Conservation (phyloP, 2,329 filamentous ascomycete genomes). For the Calonectria pteridis region DNA sequence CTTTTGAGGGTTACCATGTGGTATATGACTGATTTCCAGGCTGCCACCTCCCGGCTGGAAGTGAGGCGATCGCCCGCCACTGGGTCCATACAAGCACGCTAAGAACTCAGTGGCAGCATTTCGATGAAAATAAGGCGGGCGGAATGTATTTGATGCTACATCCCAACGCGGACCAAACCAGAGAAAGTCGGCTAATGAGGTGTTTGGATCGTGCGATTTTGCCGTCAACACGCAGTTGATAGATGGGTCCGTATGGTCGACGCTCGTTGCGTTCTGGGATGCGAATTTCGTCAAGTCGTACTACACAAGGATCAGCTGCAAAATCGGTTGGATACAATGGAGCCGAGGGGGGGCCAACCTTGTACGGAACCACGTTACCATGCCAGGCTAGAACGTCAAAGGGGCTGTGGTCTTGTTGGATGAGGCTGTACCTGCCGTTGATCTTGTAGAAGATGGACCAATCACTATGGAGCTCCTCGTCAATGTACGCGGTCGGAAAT, state of each 20-base stretch:
- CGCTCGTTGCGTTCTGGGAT: too few species aligned
- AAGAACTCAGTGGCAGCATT: conserved; percentile 69
- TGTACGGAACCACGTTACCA: conserved; percentile 72
- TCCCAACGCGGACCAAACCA: conserved; percentile 76
- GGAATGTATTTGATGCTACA: conserved; percentile 70
- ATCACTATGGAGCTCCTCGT: too few species aligned
- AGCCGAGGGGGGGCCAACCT: conserved; percentile 37
- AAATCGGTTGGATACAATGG: too few species aligned
- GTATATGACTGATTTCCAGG: not conserved
- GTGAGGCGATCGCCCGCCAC: conserved; percentile 35
- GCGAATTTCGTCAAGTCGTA: too few species aligned
- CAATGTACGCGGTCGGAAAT: too few species aligned
- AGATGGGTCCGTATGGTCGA: conserved; percentile 72
- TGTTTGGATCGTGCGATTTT: conserved; percentile 65
- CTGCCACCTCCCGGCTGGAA: conserved; percentile 19
- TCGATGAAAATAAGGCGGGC: conserved; percentile 74
- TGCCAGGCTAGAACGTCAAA: conserved; percentile 81
- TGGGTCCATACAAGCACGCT: conserved; percentile 58
- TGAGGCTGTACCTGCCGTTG: conserved; percentile 69
- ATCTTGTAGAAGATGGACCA: conserved; percentile 73
- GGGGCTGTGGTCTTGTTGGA: conserved; percentile 71
- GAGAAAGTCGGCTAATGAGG: conserved; percentile 72
- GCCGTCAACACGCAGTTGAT: conserved; percentile 75
- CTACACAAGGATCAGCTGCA: too few species aligned
- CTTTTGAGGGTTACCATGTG: not conserved